Base-by-base conservation (phyloP, 192 early-diverging fungal species). In the Coemansia sp. region DNA sequence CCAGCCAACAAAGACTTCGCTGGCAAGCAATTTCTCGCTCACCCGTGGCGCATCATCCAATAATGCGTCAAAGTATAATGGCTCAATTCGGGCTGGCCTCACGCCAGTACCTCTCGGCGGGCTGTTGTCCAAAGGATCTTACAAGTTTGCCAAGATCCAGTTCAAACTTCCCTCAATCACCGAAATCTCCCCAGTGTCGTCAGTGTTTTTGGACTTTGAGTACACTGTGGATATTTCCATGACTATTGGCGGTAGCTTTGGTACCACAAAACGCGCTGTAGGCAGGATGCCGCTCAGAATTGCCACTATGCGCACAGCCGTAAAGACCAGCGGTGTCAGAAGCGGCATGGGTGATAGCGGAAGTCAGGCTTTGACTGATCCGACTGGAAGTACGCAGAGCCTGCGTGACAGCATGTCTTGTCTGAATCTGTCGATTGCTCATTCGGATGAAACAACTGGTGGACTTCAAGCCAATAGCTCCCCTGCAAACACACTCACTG, bases 181-280 rank as follows among this genome's bases (percentile, higher is more conserved):
- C 0, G 74, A 76, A 6, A 81, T 81, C 56, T 81, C 73, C 16
- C 78, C 78, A 1, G 74, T 81, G 18, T 81, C 78, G 21, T 76
- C 73, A 0, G 78, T 76, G 64, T 81, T 72, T 28, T 53, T 81
- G 23, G 78, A 81, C 53, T 81, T 72, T 59, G 78, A 81, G 61
- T 81, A 81, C 61, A 61, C 69, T 2, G 64, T 81, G 19, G 73
- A 81, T 28, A 76, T 81, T 25, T 3, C 55, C 14, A 69, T 81
- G 73, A 73, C 69, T 7, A 41, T 81, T 26, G 78, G 69, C 44
- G 67, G 73, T 23, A 81, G 64, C 69, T 81, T 81, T 76, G 78
- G 78, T 49, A 62, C 69, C 8, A 72, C 73, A 3, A 71, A 70
- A 10, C 51, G 56, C 30, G 69, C 61, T 0, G 28, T 23, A 2